Evolutionary conservation across 306 rosid genomes (phyloP).

Genomic region (Prinsepia uniflora): DNA sequence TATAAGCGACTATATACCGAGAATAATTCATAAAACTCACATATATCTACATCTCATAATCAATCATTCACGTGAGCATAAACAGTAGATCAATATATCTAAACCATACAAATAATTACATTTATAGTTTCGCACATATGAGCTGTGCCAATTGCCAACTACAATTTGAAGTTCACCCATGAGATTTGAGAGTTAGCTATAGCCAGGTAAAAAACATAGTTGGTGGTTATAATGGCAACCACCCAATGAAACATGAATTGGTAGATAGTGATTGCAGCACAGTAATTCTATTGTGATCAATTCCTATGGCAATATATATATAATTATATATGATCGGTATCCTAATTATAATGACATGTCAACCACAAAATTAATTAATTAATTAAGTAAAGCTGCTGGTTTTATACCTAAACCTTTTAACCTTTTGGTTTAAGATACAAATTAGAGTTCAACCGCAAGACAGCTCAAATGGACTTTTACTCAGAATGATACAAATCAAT

Average conservation of each 20-base stretch:
- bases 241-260: background rate
- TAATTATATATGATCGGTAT: background rate
- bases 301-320: background rate
- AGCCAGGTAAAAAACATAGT: background rate
- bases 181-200: no score
- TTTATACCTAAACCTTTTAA: slow-evolving; percentile 10
- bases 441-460: background rate
- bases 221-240: background rate
- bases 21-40: no score
- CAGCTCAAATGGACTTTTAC: slow-evolving; percentile 11
- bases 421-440: background rate
- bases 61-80: no score
- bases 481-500: slow-evolving; percentile 7
- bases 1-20: no score
- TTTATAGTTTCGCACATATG: no score
- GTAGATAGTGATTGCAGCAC: background rate
- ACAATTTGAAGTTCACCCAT: no score
- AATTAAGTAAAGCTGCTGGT: background rate
- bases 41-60: no score
- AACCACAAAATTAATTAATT: slow-evolving; percentile 11
- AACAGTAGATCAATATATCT: no score
- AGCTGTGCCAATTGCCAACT: no score
- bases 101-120: no score
- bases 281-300: background rate
- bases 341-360: slow-evolving; percentile 10